These are phyloP conservation scores for Herpotrichia juniperi DNA, from an alignment of 2,329 filamentous ascomycete genomes.

Conservation along the genomic window DNA sequence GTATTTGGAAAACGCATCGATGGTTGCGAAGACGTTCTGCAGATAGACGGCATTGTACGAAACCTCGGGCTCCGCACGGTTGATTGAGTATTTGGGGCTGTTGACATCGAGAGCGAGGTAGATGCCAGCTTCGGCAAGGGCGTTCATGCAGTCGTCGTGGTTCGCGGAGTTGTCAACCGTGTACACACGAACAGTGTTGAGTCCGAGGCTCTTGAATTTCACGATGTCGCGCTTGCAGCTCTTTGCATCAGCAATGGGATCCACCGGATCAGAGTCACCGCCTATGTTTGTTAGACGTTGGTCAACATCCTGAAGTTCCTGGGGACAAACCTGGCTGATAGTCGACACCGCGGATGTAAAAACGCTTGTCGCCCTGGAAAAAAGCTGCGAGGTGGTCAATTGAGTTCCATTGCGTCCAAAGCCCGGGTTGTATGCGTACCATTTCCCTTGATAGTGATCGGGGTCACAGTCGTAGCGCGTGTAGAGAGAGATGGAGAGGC, in stretches of 20 bases:
- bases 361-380: conserved; percentile 66
- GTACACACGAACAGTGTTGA: conserved; percentile 94
- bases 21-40: conserved; percentile 84
- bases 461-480: conserved; percentile 54
- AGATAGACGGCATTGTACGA: conserved; percentile 91
- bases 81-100: conserved; percentile 87
- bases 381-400: conserved; percentile 54
- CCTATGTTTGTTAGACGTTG: conserved; percentile 42
- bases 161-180: conserved; percentile 83
- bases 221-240: conserved; percentile 80
- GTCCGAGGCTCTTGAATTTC: conserved; percentile 81
- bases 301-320: not conserved
- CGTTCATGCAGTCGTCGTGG: conserved; percentile 86
- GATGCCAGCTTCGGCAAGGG: conserved; percentile 82
- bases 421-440: conserved; percentile 43
- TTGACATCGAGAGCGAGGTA: conserved; percentile 93
- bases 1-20: conserved; percentile 83
- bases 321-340: conserved; percentile 63
- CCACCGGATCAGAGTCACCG: conserved; percentile 66
- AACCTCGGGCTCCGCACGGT: conserved; percentile 71
- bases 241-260: conserved; percentile 75
- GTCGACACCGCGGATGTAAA: conserved; percentile 68
- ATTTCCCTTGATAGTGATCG: conserved; percentile 68
- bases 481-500: conserved; percentile 49
- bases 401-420: not conserved